phyloP scores from a whole-genome alignment of 139 green algal species.

The Zygnema cylindricum region DNA sequence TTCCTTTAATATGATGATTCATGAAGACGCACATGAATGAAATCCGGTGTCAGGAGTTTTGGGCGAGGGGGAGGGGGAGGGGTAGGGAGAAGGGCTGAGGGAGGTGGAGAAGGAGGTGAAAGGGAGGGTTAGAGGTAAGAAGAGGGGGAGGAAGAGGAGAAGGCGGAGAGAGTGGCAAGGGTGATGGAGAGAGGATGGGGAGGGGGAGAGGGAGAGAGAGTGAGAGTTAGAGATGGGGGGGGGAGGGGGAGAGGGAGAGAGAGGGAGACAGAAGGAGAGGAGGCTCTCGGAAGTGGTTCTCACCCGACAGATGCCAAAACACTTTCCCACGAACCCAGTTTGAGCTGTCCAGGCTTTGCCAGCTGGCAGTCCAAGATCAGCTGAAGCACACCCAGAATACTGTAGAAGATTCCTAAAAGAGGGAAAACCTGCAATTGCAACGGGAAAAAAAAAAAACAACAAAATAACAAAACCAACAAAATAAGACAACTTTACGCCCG shows the following conservation, averaged over 20 bases:
- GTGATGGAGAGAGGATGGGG: background rate
- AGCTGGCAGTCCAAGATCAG: slow-evolving; percentile 4
- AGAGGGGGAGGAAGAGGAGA: background rate
- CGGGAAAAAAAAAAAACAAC: background rate
- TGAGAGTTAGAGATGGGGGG: background rate
- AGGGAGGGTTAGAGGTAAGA: background rate
- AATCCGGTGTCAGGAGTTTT: background rate
- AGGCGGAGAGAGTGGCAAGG: background rate
- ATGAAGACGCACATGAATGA: background rate
- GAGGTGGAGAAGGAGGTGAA: background rate
- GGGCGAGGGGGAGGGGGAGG: background rate
- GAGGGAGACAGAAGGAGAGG: no score
- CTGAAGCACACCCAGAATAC: slow-evolving; percentile 18
- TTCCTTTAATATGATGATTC: background rate
- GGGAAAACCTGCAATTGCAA: slow-evolving; percentile 35
- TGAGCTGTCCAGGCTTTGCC: slow-evolving; percentile 18
- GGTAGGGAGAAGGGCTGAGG: background rate
- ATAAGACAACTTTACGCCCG: no score
- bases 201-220: background rate
- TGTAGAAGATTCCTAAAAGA: slow-evolving; percentile 31
- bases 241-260: background rate
- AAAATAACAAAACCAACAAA: no score
- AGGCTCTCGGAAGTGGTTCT: no score
- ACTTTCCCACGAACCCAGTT: background rate
- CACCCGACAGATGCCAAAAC: slow-evolving; percentile 3